Evolutionary conservation across 371 early-diverging fungal genomes (phyloP).

Genomic region (Basidiobolus heterosporus): DNA sequence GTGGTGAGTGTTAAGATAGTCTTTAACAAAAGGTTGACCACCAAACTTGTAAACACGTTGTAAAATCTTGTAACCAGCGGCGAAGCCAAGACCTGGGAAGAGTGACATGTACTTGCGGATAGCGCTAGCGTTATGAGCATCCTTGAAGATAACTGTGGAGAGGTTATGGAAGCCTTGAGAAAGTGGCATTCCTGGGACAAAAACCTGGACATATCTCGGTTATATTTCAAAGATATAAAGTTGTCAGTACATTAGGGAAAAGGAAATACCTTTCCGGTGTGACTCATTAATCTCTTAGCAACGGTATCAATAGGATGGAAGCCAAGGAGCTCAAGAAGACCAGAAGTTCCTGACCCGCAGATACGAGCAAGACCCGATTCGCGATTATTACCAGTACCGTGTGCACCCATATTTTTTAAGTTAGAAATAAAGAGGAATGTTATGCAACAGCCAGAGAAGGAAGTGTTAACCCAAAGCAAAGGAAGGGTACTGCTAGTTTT

Average conservation of each 20-base stretch:
- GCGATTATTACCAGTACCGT: constrained; percentile 1
- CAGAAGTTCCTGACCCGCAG: constrained; percentile 80
- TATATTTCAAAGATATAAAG: no score
- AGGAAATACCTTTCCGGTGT: constrained; percentile 34
- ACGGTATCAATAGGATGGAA: constrained; percentile 98
- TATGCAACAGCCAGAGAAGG: no score
- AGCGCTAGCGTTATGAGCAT: constrained; percentile 53
- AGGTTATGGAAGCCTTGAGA: constrained; percentile 38
- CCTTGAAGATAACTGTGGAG: constrained; percentile 70
- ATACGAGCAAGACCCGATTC: constrained; percentile 75
- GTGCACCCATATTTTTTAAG: neutral
- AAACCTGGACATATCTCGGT: constrained; percentile 23
- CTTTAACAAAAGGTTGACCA: constrained; percentile 90
- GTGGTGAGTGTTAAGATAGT: constrained; percentile 72
- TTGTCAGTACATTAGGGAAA: neutral
- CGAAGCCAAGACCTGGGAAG: constrained; percentile 94
- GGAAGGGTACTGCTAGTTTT: no score
- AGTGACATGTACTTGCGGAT: constrained; percentile 76
- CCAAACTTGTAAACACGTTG: constrained; percentile 96
- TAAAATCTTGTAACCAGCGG: constrained; percentile 87
- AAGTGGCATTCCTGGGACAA: constrained; percentile 32
- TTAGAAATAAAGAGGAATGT: neutral
- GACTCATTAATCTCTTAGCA: constrained; percentile 94
- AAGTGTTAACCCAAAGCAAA: no score
- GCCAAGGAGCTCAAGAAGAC: constrained; percentile 79